phyloP scores from a whole-genome alignment of 2,329 filamentous ascomycete genomes.

The Fusarium sp. region DNA sequence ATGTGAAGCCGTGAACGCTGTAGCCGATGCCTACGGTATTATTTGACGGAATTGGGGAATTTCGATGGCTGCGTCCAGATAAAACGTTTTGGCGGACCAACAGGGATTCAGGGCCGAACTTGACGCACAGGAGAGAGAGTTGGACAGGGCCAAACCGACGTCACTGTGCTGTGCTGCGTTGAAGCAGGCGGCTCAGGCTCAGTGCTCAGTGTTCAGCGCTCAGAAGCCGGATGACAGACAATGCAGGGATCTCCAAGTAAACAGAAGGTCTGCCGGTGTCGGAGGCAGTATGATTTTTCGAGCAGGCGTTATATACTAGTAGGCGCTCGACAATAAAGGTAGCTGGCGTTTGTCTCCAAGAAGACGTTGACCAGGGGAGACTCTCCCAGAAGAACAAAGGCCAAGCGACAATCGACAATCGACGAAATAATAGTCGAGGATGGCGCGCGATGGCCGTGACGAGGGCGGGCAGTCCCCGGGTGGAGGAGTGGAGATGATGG shows the following conservation, averaged over 20 bases:
- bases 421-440: constrained; percentile 16
- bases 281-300: neutral
- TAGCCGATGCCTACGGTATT: constrained; percentile 10
- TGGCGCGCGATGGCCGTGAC: constrained; percentile 16
- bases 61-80: constrained; percentile 1
- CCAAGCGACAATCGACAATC: neutral
- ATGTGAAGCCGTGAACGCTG: constrained; percentile 5
- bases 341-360: neutral
- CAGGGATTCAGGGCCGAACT: constrained; percentile 17
- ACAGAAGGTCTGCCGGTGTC: constrained; percentile 23
- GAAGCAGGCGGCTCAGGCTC: constrained; percentile 18
- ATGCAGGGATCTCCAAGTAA: constrained; percentile 26
- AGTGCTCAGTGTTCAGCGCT: constrained; percentile 14
- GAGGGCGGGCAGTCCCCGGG: neutral
- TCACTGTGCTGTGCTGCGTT: constrained; percentile 13
- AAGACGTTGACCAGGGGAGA: neutral
- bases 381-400: neutral
- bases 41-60: constrained; percentile 9
- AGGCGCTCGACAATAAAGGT: neutral
- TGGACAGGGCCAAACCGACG: constrained; percentile 22
- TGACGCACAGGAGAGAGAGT: constrained; percentile 27
- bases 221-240: constrained; percentile 22
- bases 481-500: constrained; percentile 39
- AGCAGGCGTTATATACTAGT: neutral
- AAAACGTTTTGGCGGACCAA: constrained; percentile 11